Percentiles rank a stretch among this genome's conserved stretches.
Conservation (phyloP, 441 rosid genomes). For the Gossypium gossypioides region DNA sequence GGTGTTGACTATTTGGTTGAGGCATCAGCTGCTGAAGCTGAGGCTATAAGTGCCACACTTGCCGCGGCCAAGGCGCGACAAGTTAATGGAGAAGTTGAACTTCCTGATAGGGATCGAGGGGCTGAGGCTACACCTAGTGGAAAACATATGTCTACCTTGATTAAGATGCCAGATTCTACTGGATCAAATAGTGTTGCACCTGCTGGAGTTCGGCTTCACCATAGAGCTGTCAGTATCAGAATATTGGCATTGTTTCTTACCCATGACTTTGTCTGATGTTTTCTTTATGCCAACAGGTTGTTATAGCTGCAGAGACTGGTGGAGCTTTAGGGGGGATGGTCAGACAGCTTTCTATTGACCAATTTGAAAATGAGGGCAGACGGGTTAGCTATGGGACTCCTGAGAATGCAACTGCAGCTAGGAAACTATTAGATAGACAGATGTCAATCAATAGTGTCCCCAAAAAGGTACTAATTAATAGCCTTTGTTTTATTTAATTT, state of each 20-base stretch:
- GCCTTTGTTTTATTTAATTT: background rate
- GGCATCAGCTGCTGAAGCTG: conserved; percentile 98
- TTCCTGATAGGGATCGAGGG: conserved; percentile 75
- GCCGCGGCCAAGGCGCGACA: conserved; percentile 98
- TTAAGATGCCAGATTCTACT: conserved; percentile 63
- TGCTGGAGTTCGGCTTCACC: conserved; percentile 86
- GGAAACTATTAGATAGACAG: conserved; percentile 88
- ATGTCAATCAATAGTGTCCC: conserved; percentile 92
- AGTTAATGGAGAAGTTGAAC: conserved; percentile 82
- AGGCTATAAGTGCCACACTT: conserved; percentile 90
- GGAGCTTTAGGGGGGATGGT: conserved; percentile 99
- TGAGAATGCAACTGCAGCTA: conserved; percentile 88
- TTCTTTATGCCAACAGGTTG: conserved; percentile 52
- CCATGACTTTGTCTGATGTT: conserved; percentile 8
- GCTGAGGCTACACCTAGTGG: conserved; percentile 97
- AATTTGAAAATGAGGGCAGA: conserved; percentile 95
- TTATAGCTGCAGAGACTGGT: conserved; percentile 91
- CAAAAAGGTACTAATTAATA: conserved; percentile 50
- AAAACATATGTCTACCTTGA: conserved; percentile 53
- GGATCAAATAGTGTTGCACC: conserved; percentile 52
- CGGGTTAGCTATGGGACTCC: conserved; percentile 94
- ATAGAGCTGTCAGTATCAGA: conserved; percentile 70
- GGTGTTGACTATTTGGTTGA: conserved; percentile 94
- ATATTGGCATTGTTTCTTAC: conserved; percentile 7
- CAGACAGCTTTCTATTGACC: conserved; percentile 89